Base-by-base conservation (phyloP, 495 filamentous ascomycete species). In the Wilcoxina mikolae region DNA sequence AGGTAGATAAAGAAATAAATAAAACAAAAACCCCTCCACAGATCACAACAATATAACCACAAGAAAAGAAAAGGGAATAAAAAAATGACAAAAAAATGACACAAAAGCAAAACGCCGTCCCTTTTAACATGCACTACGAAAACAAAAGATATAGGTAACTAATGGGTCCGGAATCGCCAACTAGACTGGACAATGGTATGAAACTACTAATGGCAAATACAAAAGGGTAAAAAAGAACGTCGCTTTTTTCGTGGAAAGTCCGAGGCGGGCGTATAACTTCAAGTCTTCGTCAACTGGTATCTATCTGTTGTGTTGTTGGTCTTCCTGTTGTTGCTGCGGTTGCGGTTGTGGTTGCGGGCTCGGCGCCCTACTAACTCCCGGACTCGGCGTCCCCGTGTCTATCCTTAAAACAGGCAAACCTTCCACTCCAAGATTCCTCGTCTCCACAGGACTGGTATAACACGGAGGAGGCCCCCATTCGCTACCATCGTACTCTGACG, bases 391-490 rank as follows among this genome's bases (percentile, higher is more conserved):
- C 5, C 38, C 51, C 1, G 51, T 44, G 29, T 54, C 51, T n/a
- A 54, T 45, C 11, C 35, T 1, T 17, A 54, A 45, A 5, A 54
- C 39, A 3, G 51, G 51, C 39, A 54, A 29, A 4, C 10, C 17
- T 9, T 54, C 33, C 11, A 35, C 12, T 1, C 4, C 35, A 26
- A 12, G 23, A 35, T 54, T 54, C 3, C 51, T 2, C 11, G 51
- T 54, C 23, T 54, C 51, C 4, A 54, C 23, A 26, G 51, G 51
- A 20, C 38, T 44, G 3, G 38, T 54, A 35, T 54, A 54, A 28
- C 45, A 33, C 23, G 51, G 51, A 4, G 51, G 51, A 20, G 35
- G 38, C 2, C 51, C 51, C 51, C 51, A 54, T n/a, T 54, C 51
- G 11, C 9, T 29, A 11, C 51, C 51, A n/a, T 54, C 51, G 22